Evolutionary conservation across 257 asterid species (phyloP), one percentile per base, ranked within the genome.

Genomic region (Eustoma russellianum): DNA sequence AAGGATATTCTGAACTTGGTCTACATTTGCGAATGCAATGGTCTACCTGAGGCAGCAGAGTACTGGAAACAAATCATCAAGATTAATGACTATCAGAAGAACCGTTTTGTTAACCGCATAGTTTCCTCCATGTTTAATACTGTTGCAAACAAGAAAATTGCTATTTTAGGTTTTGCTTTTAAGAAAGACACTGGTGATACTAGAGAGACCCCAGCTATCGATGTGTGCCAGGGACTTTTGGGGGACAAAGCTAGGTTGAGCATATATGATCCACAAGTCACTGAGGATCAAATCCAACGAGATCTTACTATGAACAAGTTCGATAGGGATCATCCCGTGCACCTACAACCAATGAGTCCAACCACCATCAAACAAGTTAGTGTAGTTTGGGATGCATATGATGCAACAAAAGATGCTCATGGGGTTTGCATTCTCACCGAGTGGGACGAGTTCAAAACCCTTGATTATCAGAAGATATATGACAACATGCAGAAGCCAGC

Each of bases 261-360:
- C 82, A 83, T 83, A 56, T 83, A 78, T 0, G 94, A 83, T 45
- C 94, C 94, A 18, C 94, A 80, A 67, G 94, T 83, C 50, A 77
- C 76, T 0, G 94, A 80, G 59, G 94, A 83, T 62, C 94, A 83
- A 67, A 78, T 83, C 66, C 86, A 80, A 75, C 68, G 86, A 55
- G 94, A 83, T 68, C 94, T 83, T 13, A 57, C 89, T 0, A 74
- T 83, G 94, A 81, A 83, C 46, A 74, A 79, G 61, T 83, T 80
- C 38, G 94, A 81, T 47, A 80, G 94, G 94, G 94, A 83, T 64
- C 94, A 83, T 57, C 94, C 93, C n/a, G 79, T 77, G 17, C 93
- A 83, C 49, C 93, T 83, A 53, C 93, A 83, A 67, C 93, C 93
- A 6, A 68, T 72, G 78, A 83, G 94, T 59, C 94, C 89, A 53